Base-by-base conservation (phyloP, 2,329 filamentous ascomycete species). In the Verticillium alfalfae region DNA sequence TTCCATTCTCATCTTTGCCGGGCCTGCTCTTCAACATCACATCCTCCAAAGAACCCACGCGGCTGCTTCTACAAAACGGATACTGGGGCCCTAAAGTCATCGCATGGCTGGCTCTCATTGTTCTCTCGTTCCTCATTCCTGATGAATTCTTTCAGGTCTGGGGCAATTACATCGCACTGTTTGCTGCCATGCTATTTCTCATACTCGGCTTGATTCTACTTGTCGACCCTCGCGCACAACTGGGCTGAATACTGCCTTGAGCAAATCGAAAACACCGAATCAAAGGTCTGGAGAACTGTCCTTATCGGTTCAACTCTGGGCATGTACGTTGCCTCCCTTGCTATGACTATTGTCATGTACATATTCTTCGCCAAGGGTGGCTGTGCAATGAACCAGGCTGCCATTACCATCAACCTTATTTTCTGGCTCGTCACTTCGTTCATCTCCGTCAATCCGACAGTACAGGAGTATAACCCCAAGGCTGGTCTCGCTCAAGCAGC, bases 61-160 rank as follows among this genome's bases (percentile, higher is more conserved):
- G 93, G 93, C 95, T 2, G 85, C 87, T 18, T 18, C 84, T 99
- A 60, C 95, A 99, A 73, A 99, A 99, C 78, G 95, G 94, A n/a
- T 99, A 92, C 77, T 99, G 95, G 95, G 95, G 93, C 1, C 95
- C 95, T 56, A 99, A 99, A 79, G 84, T 99, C 62, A 86, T 97
- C 63, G 86, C 88, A 59, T 99, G 95, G 95, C 73, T 97, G 58
- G 87, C 83, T 15, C 85, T 98, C 67, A 88, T 98, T 63, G 91
- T 97, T 63, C 73, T 96, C 62, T 96, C 93, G 34, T 99, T 98
- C 81, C 86, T 99, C 70, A 97, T 99, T 62, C 95, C 95, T 16
- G 94, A 99, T 72, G 82, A 81, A 34, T 98, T 99, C 82, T 98
- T 97, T 79, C 87, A 96, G 71, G 87, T 96, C 66, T 99, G 93